phyloP scores from a whole-genome alignment of 768 basidiomycete genomes.

The Crepidotus variabilis region DNA sequence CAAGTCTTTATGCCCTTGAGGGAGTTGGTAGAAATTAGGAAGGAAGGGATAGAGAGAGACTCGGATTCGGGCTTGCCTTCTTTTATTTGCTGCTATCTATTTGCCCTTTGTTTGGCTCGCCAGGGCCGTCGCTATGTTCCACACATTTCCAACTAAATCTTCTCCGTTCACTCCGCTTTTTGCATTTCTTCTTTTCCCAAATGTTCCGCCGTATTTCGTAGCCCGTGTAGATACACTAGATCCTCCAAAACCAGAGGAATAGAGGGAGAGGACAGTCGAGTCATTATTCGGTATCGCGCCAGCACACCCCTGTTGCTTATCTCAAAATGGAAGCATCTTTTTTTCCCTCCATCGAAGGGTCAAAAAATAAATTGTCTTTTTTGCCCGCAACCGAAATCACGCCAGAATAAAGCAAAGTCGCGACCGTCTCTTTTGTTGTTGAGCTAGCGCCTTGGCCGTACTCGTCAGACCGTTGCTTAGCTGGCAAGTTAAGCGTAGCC shows the following conservation, averaged over 20 bases:
- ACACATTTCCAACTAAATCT: slow-evolving; percentile 10
- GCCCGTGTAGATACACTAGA: no score
- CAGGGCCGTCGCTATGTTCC: slow-evolving; percentile 19
- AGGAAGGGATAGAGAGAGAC: slow-evolving; percentile 48
- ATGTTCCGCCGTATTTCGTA: not conserved
- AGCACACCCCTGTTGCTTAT: slow-evolving; percentile 15
- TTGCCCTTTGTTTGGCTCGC: slow-evolving; percentile 39
- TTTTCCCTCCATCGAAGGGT: slow-evolving; percentile 8
- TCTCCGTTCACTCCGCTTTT: not conserved
- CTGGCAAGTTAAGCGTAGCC: no score
- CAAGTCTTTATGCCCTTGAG: slow-evolving; percentile 46
- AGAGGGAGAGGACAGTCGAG: not conserved
- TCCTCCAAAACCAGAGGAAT: not conserved
- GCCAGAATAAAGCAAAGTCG: slow-evolving; percentile 23
- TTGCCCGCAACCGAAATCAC: slow-evolving; percentile 31
- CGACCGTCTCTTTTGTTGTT: not conserved
- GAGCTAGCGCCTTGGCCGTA: no score
- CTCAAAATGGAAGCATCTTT: slow-evolving; percentile 27
- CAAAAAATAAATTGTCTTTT: slow-evolving; percentile 6
- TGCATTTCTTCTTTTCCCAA: not conserved
- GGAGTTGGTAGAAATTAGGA: slow-evolving; percentile 50
- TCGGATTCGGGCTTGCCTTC: slow-evolving; percentile 34
- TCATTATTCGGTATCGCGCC: not conserved
- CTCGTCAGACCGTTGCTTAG: no score
- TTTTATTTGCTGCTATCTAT: slow-evolving; percentile 43